phyloP scores from a whole-genome alignment of 2,329 filamentous ascomycete species.

The Cladophialophora yegresii region DNA sequence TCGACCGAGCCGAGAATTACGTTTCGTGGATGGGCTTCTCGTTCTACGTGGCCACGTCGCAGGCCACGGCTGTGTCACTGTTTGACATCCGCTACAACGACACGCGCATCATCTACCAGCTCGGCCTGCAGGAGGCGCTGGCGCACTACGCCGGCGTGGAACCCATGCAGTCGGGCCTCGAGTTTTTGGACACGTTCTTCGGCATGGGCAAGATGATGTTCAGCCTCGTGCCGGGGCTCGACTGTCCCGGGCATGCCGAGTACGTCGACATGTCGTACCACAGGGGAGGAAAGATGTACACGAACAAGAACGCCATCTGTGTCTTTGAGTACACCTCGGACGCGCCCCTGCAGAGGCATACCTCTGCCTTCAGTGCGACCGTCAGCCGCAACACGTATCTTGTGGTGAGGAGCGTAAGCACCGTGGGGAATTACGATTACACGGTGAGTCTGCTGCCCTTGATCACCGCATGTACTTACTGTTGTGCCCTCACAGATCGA shows the following conservation, averaged over 20 bases:
- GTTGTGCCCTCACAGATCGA: slow-evolving; percentile 40
- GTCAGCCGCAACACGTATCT: slow-evolving; percentile 44
- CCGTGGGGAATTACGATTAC: slow-evolving; percentile 60
- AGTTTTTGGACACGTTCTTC: slow-evolving; percentile 42
- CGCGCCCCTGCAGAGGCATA: slow-evolving; percentile 42
- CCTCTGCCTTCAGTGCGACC: slow-evolving; percentile 37
- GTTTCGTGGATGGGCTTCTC: slow-evolving; percentile 58
- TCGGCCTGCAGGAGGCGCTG: slow-evolving; percentile 56
- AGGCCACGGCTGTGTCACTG: slow-evolving; percentile 50
- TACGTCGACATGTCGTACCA: slow-evolving; percentile 36
- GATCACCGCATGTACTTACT: not conserved
- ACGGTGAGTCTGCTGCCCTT: slow-evolving; percentile 33
- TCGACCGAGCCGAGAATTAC: slow-evolving; percentile 52
- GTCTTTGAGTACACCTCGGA: slow-evolving; percentile 34
- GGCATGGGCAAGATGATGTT: slow-evolving; percentile 39
- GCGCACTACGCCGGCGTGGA: slow-evolving; percentile 54
- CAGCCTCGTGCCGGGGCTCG: slow-evolving; percentile 39
- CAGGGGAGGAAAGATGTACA: slow-evolving; percentile 32
- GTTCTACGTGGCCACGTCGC: slow-evolving; percentile 54
- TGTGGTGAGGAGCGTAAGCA: slow-evolving; percentile 51
- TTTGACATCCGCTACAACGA: slow-evolving; percentile 56
- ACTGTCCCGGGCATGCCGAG: slow-evolving; percentile 39
- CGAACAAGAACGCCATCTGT: slow-evolving; percentile 43
- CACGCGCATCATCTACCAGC: slow-evolving; percentile 56
- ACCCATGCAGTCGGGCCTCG: slow-evolving; percentile 34